Evolutionary conservation across 2,329 filamentous ascomycete species (phyloP), one percentile per base, ranked within the genome.

Genomic region (Nemania sp.): DNA sequence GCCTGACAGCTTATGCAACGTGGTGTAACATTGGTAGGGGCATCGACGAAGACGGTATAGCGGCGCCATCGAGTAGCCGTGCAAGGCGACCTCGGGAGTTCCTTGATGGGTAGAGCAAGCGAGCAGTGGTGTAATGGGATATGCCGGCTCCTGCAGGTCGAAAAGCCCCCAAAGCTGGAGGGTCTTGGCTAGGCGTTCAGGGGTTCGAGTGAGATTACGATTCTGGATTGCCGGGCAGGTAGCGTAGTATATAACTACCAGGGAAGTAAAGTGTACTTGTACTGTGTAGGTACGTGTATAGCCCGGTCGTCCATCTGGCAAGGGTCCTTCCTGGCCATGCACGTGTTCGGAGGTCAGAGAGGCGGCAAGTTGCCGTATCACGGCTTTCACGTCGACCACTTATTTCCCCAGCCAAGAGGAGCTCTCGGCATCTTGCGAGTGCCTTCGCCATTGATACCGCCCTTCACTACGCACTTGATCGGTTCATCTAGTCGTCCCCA

Each of bases 301-400:
- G 25, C 7, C 3, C 25, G 3, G 53, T 17, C 37, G 57, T 32
- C 56, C 21, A 48, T 57, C 39, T 25, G 42, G 42, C 37, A 21
- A 51, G 54, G 21, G 45, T 40, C 42, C 32, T 40, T 60, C 45
- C 54, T 49, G 15, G 53, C 37, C 40, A 63, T 59, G 56, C 64
- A 64, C 42, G 39, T 32, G 47, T 60, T 35, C 51, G 52, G 54
- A 68, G 59, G 45, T 60, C 51, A 40, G 63, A 62, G 61, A 51
- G 52, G 63, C 69, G 68, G 70, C 63, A 67, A 61, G 54, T 63
- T 65, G 63, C 67, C 52, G 67, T 66, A 69, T 69, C 66, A 64
- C 70, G 67, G 66, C 61, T 64, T 62, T 65, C 54, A 37, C 54
- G 53, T 57, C 45, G 57, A 46, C 64, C 57, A 64, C 40, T 63